phyloP scores from a whole-genome alignment of 805 yeast species.

The Kodamaea lidongshanica region DNA sequence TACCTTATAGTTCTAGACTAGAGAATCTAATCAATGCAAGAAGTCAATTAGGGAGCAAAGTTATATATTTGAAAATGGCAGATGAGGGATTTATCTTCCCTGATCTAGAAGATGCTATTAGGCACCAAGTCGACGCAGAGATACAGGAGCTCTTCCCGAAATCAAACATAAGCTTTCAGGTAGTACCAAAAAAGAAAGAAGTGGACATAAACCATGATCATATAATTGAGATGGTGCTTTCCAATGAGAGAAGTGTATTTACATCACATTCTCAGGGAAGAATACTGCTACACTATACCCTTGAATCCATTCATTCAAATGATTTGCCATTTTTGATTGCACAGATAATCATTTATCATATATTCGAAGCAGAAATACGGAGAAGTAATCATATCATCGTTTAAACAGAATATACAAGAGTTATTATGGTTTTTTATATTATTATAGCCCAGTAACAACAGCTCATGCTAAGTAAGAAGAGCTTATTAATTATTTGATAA shows the following conservation, averaged over 20 bases:
- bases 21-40: too few species aligned
- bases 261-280: slow-evolving; percentile 35
- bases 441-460: too few species aligned
- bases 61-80: slow-evolving; percentile 22
- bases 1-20: too few species aligned
- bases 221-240: slow-evolving; percentile 31
- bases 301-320: slow-evolving; percentile 45
- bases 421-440: too few species aligned
- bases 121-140: slow-evolving; percentile 26
- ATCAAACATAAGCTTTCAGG: slow-evolving; percentile 8
- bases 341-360: slow-evolving; percentile 33
- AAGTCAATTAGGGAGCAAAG: slow-evolving; percentile 11
- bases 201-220: slow-evolving; percentile 20
- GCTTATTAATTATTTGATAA: too few species aligned
- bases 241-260: slow-evolving; percentile 39
- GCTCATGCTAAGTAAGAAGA: too few species aligned
- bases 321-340: slow-evolving; percentile 59
- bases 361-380: slow-evolving; percentile 26
- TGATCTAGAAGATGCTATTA: slow-evolving; percentile 52
- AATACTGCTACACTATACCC: slow-evolving; percentile 36
- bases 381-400: too few species aligned
- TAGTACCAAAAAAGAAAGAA: slow-evolving; percentile 11
- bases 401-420: too few species aligned
- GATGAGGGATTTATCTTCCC: slow-evolving; percentile 51
- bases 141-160: slow-evolving; percentile 7